Evolutionary conservation across 139 green algal genomes (phyloP), one percentile per base, ranked within the genome.

Genomic region (Auxenochlorella pyrenoidosa): DNA sequence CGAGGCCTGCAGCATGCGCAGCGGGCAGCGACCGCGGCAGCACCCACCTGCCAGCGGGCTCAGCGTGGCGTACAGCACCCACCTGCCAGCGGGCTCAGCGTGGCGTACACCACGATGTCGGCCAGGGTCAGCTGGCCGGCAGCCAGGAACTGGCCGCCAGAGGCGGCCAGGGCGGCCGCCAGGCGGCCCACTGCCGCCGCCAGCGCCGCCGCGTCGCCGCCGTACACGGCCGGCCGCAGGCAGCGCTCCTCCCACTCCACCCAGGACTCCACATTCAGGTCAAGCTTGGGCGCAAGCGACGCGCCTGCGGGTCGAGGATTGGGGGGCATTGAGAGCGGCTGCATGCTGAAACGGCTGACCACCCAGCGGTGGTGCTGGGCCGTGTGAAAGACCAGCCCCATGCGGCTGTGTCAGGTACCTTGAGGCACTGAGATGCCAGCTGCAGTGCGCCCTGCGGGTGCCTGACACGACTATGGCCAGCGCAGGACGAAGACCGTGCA

Each of bases 161-260:
- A 63, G 30, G 79, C 88, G 12, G 76, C 81, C 59, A 93, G 43
- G 5, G 82, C 91, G 18, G 72, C 70, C 19, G 86, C 54, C 73
- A 96, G 72, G 16, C 90, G 41, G 36, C 71, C 34, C 41, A 94
- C 81, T 10, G 86, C 90, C 5, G 84, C 51, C 30, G 44, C 79
- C 36, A 92, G 79, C 54, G 54, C 83, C 34, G 79, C 87, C 51
- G 79, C 70, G 22, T 83, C 77, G 65, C 76, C 51, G 51, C 86
- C 51, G 63, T 92, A 86, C 6, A 90, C 80, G 6, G 92, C 89
- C 0, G 92, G 90, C 0, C 93, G 92, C 86, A 96, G 89, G 0
- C 84, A 41, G 5, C 21, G 47, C 34, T 93, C 94, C 70, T 96
- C 91, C 90, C 91, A 96, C 41, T 96, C 92, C 32, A 96, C 47